These are phyloP conservation scores for Coprinellus aureogranulatus DNA, from an alignment of 768 basidiomycete genomes.

Conservation along the genomic window DNA sequence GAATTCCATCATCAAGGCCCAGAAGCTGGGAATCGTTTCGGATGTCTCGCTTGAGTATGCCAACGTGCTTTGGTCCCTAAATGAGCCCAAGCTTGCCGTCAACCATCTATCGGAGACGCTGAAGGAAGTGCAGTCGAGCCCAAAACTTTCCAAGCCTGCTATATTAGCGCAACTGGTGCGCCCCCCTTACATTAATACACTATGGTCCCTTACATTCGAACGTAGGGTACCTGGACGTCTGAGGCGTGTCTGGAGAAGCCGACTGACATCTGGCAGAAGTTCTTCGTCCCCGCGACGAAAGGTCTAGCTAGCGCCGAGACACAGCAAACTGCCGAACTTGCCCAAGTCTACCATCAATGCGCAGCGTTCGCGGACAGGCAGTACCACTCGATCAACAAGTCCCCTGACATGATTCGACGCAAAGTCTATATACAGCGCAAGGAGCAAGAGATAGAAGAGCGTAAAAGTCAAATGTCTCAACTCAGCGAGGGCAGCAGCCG, in stretches of 20 bases:
- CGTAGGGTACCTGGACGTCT: slow-evolving; percentile 86
- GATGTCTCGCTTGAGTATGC: slow-evolving; percentile 80
- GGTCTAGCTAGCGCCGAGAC: slow-evolving; percentile 23
- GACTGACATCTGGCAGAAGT: slow-evolving; percentile 61
- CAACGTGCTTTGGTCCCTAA: slow-evolving; percentile 84
- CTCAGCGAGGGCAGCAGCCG: slow-evolving; percentile 12
- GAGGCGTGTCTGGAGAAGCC: slow-evolving; percentile 84
- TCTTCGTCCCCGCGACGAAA: slow-evolving; percentile 63
- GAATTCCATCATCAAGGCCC: slow-evolving; percentile 79
- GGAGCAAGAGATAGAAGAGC: too few species aligned
- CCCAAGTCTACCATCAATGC: slow-evolving; percentile 72
- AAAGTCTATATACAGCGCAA: too few species aligned
- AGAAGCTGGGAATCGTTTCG: slow-evolving; percentile 53
- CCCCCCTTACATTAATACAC: background rate
- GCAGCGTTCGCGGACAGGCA: too few species aligned
- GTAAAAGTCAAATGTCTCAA: too few species aligned
- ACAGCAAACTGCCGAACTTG: slow-evolving; percentile 29
- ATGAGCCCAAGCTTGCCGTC: slow-evolving; percentile 82
- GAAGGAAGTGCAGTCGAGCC: slow-evolving; percentile 6
- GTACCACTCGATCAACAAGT: too few species aligned
- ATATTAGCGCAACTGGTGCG: slow-evolving; percentile 67
- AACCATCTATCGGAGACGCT: slow-evolving; percentile 54
- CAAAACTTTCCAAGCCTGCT: slow-evolving; percentile 30
- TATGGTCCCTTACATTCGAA: background rate
- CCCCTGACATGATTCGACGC: too few species aligned